phyloP scores from a whole-genome alignment of 2,329 filamentous ascomycete species.

The Nannizziopsis barbatae region DNA sequence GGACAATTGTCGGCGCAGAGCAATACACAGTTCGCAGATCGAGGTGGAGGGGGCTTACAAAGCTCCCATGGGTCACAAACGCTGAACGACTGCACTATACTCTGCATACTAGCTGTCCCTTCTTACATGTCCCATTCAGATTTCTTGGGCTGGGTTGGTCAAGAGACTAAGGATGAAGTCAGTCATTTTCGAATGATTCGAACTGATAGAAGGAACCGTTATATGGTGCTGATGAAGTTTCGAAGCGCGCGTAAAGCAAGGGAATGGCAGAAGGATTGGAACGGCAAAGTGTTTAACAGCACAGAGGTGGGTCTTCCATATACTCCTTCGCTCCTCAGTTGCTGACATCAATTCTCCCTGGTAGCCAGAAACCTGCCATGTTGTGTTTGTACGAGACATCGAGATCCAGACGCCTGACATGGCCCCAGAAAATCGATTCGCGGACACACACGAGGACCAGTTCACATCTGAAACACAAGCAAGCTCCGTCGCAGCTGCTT shows the following conservation, averaged over 20 bases:
- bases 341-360: not conserved
- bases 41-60: slow-evolving; percentile 7
- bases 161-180: slow-evolving; percentile 72
- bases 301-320: slow-evolving; percentile 57
- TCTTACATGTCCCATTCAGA: slow-evolving; percentile 87
- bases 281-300: slow-evolving; percentile 84
- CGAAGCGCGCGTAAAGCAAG: slow-evolving; percentile 60
- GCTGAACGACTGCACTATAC: slow-evolving; percentile 60
- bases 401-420: slow-evolving; percentile 46
- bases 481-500: slow-evolving; percentile 29
- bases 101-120: slow-evolving; percentile 90
- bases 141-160: slow-evolving; percentile 81
- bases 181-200: slow-evolving; percentile 91
- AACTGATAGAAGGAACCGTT: slow-evolving; percentile 77
- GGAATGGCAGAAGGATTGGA: slow-evolving; percentile 75
- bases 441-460: slow-evolving; percentile 52
- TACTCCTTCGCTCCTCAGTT: not conserved
- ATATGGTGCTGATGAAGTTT: slow-evolving; percentile 94
- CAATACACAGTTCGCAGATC: slow-evolving; percentile 13
- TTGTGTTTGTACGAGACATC: slow-evolving; percentile 87
- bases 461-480: slow-evolving; percentile 35
- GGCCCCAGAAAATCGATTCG: slow-evolving; percentile 41
- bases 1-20: slow-evolving; percentile 16
- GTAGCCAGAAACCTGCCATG: slow-evolving; percentile 84
- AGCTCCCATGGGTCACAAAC: slow-evolving; percentile 13